Conservation (phyloP, 164 flowering plant genomes). For the Akebia trifoliata region DNA sequence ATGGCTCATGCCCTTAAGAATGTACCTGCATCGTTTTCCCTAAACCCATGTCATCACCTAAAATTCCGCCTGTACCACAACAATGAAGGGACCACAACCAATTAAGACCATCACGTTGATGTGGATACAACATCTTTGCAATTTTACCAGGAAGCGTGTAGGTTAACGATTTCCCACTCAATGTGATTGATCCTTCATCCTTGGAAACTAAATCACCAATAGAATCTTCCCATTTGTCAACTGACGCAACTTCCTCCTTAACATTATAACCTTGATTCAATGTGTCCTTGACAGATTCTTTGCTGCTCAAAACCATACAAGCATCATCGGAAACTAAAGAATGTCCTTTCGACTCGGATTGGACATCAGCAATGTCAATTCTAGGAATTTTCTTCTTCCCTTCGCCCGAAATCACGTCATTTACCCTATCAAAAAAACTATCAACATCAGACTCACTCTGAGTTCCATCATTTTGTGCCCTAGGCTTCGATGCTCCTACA, state of each 20-base stretch:
- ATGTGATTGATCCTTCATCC: slow-evolving; percentile 31
- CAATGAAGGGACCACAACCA: slow-evolving; percentile 98
- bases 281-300: slow-evolving; percentile 16
- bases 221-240: slow-evolving; percentile 20
- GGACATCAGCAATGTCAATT: slow-evolving; percentile 6
- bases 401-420: slow-evolving; percentile 1
- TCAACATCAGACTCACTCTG: slow-evolving; percentile 5
- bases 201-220: slow-evolving; percentile 15
- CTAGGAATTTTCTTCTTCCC: slow-evolving; percentile 8
- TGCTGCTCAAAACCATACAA: slow-evolving; percentile 35
- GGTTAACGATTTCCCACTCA: slow-evolving; percentile 35
- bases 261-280: slow-evolving; percentile 8
- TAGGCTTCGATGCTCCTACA: slow-evolving; percentile 9
- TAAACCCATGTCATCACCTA: slow-evolving; percentile 99
- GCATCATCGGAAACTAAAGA: slow-evolving; percentile 25
- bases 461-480: not conserved
- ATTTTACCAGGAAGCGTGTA: slow-evolving; percentile 55
- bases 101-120: slow-evolving; percentile 82
- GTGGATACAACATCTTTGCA: slow-evolving; percentile 79
- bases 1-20: too few relatives aligned
- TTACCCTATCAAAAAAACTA: slow-evolving; percentile 3
- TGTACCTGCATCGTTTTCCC: slow-evolving; percentile 99
- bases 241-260: slow-evolving; percentile 2
- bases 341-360: slow-evolving; percentile 2
- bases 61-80: slow-evolving; percentile 77